Base-by-base conservation (phyloP, 2,329 filamentous ascomycete genomes). In the Colletotrichum liaoningense region DNA sequence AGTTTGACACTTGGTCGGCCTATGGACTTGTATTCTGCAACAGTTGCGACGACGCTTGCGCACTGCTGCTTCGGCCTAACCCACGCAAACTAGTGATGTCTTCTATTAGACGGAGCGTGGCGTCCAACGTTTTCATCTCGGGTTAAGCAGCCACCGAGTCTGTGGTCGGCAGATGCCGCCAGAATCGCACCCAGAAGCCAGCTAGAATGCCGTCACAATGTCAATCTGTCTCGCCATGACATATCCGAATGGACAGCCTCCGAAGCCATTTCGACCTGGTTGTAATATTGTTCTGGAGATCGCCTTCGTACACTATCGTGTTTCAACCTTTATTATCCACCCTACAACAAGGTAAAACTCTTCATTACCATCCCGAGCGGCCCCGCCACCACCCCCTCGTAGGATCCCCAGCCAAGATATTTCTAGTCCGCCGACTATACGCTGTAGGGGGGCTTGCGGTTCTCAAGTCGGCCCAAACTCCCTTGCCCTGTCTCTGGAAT, bases 281-380 rank as follows among this genome's bases (percentile, higher is more conserved):
- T 58, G 35, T 16, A 52, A 49, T 57, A 59, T 62, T 38, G 30
- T 35, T 57, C 30, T 55, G 60, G 38, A 46, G 60, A 62, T 56
- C 35, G 16, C n/a, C 60, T 65, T 56, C 59, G 58, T 55, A 65
- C 67, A 60, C 56, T 33, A 49, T 38, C 54, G 59, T 57, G 71
- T 73, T 73, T 73, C 70, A 73, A 73, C 54, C 30, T 46, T 24
- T 24, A 35, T 38, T 60, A 49, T 54, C 70, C 60, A 62, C 71
- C 46, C 54, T 63, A 60, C 62, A 65, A 60, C 55, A 60, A 52
- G 56, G 55, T 54, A 60, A 70, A 73, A 62, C 67, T 64, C 69
- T 72, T 62, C 33, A 62, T 16, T 42, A 30, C n/a, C 59, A 70
- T 56, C 49, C 62, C 9, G 46, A 65, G 56, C 35, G 26, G 70